These are phyloP conservation scores for Zizania palustris DNA, from an alignment of 202 grass and related monocot species.

Conservation along the genomic window DNA sequence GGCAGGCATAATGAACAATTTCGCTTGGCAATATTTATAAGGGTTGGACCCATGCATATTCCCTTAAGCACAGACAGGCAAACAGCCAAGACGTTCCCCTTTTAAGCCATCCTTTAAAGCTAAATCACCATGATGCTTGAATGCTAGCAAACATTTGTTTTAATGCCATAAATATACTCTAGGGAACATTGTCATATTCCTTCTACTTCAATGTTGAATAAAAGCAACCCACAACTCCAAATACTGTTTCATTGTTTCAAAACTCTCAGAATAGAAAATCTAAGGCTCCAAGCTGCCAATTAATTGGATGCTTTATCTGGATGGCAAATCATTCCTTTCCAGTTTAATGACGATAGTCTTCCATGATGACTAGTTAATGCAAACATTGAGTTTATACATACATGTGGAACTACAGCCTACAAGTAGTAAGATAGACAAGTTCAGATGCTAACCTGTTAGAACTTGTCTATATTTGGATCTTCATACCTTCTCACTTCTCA, in stretches of 20 bases:
- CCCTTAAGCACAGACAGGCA: slow-evolving; percentile 42
- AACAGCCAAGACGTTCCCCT: slow-evolving; percentile 16
- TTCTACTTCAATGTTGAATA: slow-evolving; percentile 42
- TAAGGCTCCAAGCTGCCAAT: slow-evolving; percentile 21
- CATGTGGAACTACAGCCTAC: slow-evolving; percentile 2
- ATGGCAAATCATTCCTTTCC: slow-evolving; percentile 4
- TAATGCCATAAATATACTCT: slow-evolving; percentile 50
- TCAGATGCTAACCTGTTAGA: slow-evolving; percentile 44
- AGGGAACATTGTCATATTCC: slow-evolving; percentile 49
- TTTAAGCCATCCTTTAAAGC: slow-evolving; percentile 54
- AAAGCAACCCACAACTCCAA: slow-evolving; percentile 41
- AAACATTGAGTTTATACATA: slow-evolving; percentile 17
- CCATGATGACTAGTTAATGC: not conserved
- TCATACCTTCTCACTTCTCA: slow-evolving; percentile 28
- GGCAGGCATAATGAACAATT: slow-evolving; percentile 49
- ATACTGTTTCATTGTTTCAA: slow-evolving; percentile 38
- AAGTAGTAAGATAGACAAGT: slow-evolving; percentile 25
- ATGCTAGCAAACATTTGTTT: slow-evolving; percentile 53
- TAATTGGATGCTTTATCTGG: slow-evolving; percentile 37
- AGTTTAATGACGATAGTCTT: not conserved
- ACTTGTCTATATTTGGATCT: slow-evolving; percentile 33
- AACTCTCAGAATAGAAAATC: slow-evolving; percentile 24
- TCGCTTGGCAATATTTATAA: slow-evolving; percentile 57
- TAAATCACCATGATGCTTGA: slow-evolving; percentile 59
- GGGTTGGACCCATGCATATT: slow-evolving; percentile 48